These are phyloP conservation scores for Udeniomyces megalosporus DNA, from an alignment of 768 basidiomycete genomes.

Conservation along the genomic window DNA sequence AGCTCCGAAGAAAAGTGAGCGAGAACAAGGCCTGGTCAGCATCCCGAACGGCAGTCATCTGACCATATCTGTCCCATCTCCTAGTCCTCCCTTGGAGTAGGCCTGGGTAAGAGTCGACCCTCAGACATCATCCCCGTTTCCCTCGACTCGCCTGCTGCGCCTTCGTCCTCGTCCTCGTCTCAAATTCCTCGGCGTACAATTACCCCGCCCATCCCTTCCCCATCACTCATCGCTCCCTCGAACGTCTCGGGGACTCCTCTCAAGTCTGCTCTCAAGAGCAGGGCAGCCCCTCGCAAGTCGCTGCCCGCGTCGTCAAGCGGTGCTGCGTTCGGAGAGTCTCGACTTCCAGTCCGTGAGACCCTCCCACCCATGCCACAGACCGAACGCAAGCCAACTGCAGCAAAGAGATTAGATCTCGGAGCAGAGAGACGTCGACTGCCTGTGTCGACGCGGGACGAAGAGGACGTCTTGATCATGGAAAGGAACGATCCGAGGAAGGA, in stretches of 20 bases:
- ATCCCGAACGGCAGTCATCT: background rate
- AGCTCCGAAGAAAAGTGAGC: slow-evolving; percentile 11
- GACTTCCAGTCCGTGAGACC: too few relatives aligned
- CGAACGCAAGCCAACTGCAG: too few relatives aligned
- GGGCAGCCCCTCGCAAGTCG: background rate
- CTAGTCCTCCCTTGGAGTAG: slow-evolving; percentile 9
- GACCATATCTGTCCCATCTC: background rate
- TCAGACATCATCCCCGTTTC: background rate
- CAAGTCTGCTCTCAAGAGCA: too few relatives aligned
- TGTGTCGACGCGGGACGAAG: too few relatives aligned
- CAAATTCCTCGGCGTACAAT: background rate
- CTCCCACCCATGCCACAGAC: too few relatives aligned
- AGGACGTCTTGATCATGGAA: too few relatives aligned
- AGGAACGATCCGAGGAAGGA: too few relatives aligned
- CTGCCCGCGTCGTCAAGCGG: background rate
- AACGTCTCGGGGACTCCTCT: too few relatives aligned
- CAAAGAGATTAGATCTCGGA: background rate
- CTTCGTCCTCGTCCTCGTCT: background rate
- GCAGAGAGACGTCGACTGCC: too few relatives aligned
- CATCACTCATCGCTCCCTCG: too few relatives aligned
- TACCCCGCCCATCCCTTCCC: too few relatives aligned
- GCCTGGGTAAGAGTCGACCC: background rate
- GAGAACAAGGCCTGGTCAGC: background rate
- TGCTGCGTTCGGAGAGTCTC: background rate
- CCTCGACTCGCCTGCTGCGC: background rate